Base-by-base conservation (phyloP, 257 asterid species). In the Thymus quinquecostatus region DNA sequence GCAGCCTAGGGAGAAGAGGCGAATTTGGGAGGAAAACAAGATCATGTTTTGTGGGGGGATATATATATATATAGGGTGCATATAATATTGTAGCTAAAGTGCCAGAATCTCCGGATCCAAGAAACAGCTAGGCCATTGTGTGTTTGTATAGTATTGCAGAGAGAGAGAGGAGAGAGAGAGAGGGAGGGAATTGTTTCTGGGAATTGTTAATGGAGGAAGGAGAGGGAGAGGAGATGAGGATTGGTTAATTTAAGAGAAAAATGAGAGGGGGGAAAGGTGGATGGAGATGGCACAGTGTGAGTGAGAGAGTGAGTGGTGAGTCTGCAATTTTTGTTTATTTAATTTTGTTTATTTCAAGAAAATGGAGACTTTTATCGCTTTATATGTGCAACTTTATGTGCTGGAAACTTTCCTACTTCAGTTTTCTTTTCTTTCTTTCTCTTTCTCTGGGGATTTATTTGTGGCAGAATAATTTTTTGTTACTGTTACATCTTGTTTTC, bases 91-190 rank as follows among this genome's bases (percentile, higher is more conserved):
- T 64, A 66, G 33, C 36, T 56, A 72, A 64, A 77, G 77, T 65
- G 78, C 62, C 79, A 82, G 84, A 82, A 82, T 79, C 86, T 70
- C 84, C 38, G 82, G 86, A 82, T 82, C 84, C 86, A 79, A 79
- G 86, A 82, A 75, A 73, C 84, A 82, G 84, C 84, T 73, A 53
- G 77, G 78, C 84, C 77, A 78, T 50, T 60, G 56, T 72, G 80
- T 75, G 57, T 78, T 75, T 81, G 83, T 12, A 74, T 75, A 60
- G 34, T 55, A 33, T 72, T 76, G 76, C 49, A 72, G 78, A 75
- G 78, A 72, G 80, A 80, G 73, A 53, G 70, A 53, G 69, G 77
- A 70, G 79, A 80, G 51, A 11, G 57, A 43, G 76, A 57, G 76
- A 70, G 84, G 76, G 85, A 82, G 72, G 65, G 80, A 57, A 69